Evolutionary conservation across 2,329 filamentous ascomycete genomes (phyloP).

Genomic region (Aspergillus calidoustus): DNA sequence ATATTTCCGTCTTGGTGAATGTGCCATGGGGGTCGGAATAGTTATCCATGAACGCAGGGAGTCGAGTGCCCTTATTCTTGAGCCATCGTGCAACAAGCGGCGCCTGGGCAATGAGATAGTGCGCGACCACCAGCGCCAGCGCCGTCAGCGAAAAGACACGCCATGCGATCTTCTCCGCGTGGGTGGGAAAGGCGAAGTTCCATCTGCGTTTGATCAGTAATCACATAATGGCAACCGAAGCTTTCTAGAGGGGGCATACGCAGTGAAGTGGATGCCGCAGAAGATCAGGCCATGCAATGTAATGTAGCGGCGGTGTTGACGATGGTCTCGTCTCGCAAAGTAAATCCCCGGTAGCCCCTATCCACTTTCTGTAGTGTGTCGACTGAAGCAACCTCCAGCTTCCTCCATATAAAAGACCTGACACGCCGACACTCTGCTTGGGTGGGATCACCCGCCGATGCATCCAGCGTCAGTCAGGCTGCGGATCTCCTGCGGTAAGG

Average conservation of each 20-base stretch:
- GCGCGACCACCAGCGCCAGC: neutral
- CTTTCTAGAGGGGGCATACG: neutral
- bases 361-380: neutral
- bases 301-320: neutral
- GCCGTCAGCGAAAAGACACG: neutral
- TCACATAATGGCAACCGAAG: no score
- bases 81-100: neutral
- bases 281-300: neutral
- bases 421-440: neutral
- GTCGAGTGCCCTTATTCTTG: no score
- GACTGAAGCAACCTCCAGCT: neutral
- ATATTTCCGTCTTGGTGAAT: neutral
- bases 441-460: neutral
- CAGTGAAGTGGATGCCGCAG: constrained; percentile 3
- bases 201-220: neutral
- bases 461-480: neutral
- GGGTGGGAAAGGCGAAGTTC: constrained; percentile 1
- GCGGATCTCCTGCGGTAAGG: neutral
- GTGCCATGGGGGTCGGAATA: neutral
- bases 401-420: neutral
- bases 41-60: neutral
- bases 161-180: neutral
- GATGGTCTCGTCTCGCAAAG: neutral
- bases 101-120: neutral
- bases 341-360: neutral